Evolutionary conservation across 192 early-diverging fungal species (phyloP).

Genomic region (Coemansia sp.): DNA sequence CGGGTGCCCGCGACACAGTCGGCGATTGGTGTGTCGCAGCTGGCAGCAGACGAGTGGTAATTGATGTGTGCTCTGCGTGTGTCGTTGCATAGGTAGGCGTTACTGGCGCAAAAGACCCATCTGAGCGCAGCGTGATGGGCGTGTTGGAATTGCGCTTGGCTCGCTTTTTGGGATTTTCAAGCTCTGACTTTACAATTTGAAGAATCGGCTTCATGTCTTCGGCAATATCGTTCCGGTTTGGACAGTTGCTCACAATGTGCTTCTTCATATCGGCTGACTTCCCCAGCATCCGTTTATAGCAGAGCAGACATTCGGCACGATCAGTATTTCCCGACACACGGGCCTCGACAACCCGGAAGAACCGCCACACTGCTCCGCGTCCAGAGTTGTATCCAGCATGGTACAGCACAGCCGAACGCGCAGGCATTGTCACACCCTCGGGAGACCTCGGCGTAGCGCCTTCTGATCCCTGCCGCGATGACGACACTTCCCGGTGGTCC

Average conservation of each 20-base stretch:
- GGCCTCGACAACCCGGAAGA: constrained; percentile 48
- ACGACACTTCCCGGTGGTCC: background rate
- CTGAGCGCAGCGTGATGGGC: constrained; percentile 42
- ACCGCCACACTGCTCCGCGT: constrained; percentile 53
- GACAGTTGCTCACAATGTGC: constrained; percentile 50
- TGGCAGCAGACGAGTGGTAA: constrained; percentile 14
- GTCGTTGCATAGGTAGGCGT: constrained; percentile 9
- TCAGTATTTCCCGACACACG: constrained; percentile 55
- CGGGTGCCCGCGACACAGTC: constrained; percentile 15
- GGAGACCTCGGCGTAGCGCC: constrained; percentile 8
- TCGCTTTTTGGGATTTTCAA: constrained; percentile 55
- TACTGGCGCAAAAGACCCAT: constrained; percentile 44
- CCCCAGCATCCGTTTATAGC: constrained; percentile 54
- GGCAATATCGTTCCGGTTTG: constrained; percentile 32
- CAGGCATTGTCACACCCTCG: constrained; percentile 42
- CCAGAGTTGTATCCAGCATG: constrained; percentile 51
- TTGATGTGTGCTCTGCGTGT: constrained; percentile 6
- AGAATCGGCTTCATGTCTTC: constrained; percentile 49
- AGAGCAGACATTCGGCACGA: constrained; percentile 53
- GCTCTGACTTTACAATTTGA: constrained; percentile 46
- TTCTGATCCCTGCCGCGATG: constrained; percentile 3
- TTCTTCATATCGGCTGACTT: constrained; percentile 57
- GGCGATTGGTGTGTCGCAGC: background rate
- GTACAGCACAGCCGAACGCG: constrained; percentile 43
- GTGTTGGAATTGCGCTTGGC: constrained; percentile 52